phyloP scores from a whole-genome alignment of 2,329 filamentous ascomycete species.

The Trichoderma oligosporum region DNA sequence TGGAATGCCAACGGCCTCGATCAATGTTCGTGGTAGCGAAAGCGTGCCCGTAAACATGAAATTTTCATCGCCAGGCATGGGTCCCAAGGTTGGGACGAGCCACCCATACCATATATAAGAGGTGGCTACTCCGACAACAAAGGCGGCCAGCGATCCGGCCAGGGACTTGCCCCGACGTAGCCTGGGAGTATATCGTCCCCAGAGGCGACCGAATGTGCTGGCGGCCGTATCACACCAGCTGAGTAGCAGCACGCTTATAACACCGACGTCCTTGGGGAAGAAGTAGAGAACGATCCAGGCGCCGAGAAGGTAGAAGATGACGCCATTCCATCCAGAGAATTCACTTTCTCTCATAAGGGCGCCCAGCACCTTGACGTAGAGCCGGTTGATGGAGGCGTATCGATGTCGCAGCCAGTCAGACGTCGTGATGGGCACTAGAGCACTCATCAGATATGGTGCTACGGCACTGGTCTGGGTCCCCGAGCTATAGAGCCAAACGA shows the following conservation, averaged over 20 bases:
- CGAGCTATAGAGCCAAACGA: conserved; percentile 76
- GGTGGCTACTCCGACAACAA: conserved; percentile 74
- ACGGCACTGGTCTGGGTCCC: conserved; percentile 75
- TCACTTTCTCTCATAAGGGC: conserved; percentile 97
- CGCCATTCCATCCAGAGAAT: conserved; percentile 89
- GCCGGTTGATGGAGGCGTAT: conserved; percentile 73
- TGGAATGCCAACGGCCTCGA: conserved; percentile 59
- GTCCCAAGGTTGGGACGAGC: conserved; percentile 65
- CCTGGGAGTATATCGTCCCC: conserved; percentile 81
- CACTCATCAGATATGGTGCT: conserved; percentile 76
- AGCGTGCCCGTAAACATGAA: conserved; percentile 77
- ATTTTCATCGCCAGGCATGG: conserved; percentile 64
- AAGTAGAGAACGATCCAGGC: conserved; percentile 81
- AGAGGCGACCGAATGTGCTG: conserved; percentile 86
- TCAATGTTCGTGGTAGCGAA: conserved; percentile 60
- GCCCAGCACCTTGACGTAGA: conserved; percentile 82
- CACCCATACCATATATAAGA: conserved; percentile 86
- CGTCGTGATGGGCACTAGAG: conserved; percentile 77
- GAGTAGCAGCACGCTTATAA: conserved; percentile 83
- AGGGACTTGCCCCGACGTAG: conserved; percentile 86
- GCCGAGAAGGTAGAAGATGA: conserved; percentile 93
- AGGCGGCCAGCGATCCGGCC: conserved; percentile 82
- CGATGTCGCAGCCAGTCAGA: conserved; percentile 80
- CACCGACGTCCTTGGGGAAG: conserved; percentile 89
- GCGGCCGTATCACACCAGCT: conserved; percentile 98